Conservation (phyloP, 1,284 basidiomycete species). For the Prillingera fragicola region DNA sequence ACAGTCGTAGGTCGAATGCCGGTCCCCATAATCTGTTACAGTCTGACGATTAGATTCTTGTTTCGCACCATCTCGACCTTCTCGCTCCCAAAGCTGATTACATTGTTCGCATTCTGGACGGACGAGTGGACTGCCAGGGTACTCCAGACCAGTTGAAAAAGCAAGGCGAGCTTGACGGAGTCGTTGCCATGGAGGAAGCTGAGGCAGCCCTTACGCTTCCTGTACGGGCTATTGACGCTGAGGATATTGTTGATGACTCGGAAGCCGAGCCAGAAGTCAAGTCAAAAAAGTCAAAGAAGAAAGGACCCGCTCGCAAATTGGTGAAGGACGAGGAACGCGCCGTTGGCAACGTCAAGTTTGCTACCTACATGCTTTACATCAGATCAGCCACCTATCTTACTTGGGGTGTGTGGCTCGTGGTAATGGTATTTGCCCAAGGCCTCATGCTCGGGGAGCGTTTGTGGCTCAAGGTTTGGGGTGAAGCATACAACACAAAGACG, state of each 20-base stretch:
- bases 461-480: constrained; percentile 65
- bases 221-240: constrained; percentile 18
- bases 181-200: constrained; percentile 45
- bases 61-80: constrained; percentile 77
- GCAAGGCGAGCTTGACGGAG: constrained; percentile 51
- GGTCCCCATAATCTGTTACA: not conserved
- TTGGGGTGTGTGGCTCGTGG: constrained; percentile 36
- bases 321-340: constrained; percentile 55
- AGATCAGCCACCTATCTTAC: constrained; percentile 46
- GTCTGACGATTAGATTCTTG: constrained; percentile 54
- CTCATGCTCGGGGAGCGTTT: constrained; percentile 51
- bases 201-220: constrained; percentile 54
- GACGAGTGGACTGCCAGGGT: constrained; percentile 58
- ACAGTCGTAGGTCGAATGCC: constrained; percentile 52
- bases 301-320: constrained; percentile 39
- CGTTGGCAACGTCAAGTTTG: constrained; percentile 69
- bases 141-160: constrained; percentile 56
- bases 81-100: constrained; percentile 60
- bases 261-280: constrained; percentile 46
- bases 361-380: constrained; percentile 71
- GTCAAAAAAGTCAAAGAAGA: constrained; percentile 39
- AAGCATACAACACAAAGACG: constrained; percentile 32
- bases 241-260: constrained; percentile 39
- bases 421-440: constrained; percentile 51
- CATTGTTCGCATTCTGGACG: constrained; percentile 61